phyloP scores from a whole-genome alignment of 768 basidiomycete genomes.

The Mycena amicta region DNA sequence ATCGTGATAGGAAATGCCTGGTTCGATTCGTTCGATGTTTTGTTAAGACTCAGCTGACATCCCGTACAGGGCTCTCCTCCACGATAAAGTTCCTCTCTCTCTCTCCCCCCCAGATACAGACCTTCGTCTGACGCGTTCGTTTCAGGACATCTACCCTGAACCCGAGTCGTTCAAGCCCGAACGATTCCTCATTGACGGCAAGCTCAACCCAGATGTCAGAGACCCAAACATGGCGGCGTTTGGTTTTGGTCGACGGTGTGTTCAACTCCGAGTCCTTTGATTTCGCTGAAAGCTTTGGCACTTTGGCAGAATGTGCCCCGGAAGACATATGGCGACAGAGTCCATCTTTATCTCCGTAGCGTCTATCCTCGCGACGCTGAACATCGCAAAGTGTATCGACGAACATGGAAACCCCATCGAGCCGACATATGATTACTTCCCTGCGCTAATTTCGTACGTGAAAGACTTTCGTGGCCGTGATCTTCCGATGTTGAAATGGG shows the following conservation, averaged over 20 bases:
- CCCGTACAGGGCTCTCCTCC: too few species aligned
- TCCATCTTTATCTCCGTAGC: too few species aligned
- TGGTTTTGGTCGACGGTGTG: slow-evolving; percentile 2
- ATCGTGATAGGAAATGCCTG: too few species aligned
- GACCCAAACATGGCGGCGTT: not conserved
- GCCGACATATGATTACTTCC: slow-evolving; percentile 1
- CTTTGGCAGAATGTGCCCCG: not conserved
- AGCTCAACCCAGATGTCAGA: too few species aligned
- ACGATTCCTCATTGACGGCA: slow-evolving; percentile 26
- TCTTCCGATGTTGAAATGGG: too few species aligned
- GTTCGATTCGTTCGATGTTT: too few species aligned
- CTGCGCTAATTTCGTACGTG: not conserved
- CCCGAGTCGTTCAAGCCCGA: slow-evolving; percentile 33
- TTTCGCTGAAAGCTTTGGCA: not conserved
- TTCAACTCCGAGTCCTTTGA: not conserved
- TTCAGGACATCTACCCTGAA: too few species aligned
- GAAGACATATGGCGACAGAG: too few species aligned
- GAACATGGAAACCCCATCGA: not conserved
- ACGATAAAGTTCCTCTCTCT: too few species aligned
- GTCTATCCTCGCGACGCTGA: not conserved
- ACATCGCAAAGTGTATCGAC: not conserved
- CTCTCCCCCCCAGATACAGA: not conserved
- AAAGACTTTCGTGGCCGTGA: too few species aligned
- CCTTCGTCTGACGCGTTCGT: slow-evolving; percentile 18
- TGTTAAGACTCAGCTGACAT: too few species aligned